phyloP scores from a whole-genome alignment of 768 basidiomycete genomes.

The Calocybe cyanea region DNA sequence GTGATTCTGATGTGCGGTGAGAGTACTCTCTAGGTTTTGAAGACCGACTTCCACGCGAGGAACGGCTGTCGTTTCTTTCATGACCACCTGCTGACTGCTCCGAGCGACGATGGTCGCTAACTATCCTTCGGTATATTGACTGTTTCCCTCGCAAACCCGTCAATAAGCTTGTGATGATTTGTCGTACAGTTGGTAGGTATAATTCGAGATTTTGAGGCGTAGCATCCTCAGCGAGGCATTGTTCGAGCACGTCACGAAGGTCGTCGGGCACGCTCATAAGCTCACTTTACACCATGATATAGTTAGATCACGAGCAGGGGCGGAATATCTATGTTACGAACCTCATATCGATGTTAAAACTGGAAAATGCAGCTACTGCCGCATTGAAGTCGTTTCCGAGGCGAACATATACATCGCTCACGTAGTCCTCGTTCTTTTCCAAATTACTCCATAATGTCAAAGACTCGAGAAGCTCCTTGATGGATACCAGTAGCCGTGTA shows the following conservation, averaged over 20 bases:
- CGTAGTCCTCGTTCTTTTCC: conserved; percentile 68
- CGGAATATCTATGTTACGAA: conserved; percentile 38
- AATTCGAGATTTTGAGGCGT: conserved; percentile 78
- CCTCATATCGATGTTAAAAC: conserved; percentile 88
- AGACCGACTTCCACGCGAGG: conserved; percentile 44
- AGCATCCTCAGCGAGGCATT: conserved; percentile 89
- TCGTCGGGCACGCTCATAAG: conserved; percentile 85
- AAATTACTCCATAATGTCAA: conserved; percentile 81
- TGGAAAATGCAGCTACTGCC: conserved; percentile 83
- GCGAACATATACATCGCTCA: conserved; percentile 96
- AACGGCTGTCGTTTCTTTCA: conserved; percentile 55
- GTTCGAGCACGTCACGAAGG: conserved; percentile 83
- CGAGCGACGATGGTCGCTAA: conserved; percentile 58
- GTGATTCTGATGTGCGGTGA: conserved; percentile 49
- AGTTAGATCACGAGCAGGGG: conserved; percentile 6
- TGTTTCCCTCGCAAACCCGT: conserved; percentile 94
- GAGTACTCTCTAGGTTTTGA: conserved; percentile 37
- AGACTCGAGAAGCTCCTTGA: conserved; percentile 90
- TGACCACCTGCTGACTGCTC: conserved; percentile 35
- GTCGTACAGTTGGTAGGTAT: conserved; percentile 87
- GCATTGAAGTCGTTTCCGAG: conserved; percentile 97
- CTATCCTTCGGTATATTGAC: conserved; percentile 75
- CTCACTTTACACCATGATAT: conserved; percentile 55
- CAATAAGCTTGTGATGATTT: conserved; percentile 89
- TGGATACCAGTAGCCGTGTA: conserved; percentile 88